Evolutionary conservation across 305 asterid species (phyloP).

Genomic region (Caryopteris hybrid): DNA sequence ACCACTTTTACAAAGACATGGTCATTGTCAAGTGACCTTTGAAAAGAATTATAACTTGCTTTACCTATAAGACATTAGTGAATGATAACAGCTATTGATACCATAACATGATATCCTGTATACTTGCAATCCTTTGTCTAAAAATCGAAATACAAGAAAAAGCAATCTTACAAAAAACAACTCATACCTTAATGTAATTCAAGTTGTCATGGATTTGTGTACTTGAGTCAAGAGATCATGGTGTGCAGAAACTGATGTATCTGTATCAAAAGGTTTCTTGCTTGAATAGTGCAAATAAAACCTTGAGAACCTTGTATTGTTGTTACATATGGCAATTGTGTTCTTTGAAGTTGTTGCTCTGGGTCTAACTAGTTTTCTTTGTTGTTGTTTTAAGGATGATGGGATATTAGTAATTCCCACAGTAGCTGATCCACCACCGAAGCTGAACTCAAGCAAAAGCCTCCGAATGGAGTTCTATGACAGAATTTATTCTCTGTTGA

Average conservation of each 20-base stretch:
- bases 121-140: background rate
- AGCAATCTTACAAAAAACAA: background rate
- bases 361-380: constrained; percentile 6
- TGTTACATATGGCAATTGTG: background rate
- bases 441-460: constrained; percentile 46
- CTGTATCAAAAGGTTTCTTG: no score
- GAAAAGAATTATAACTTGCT: background rate
- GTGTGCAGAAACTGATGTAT: background rate
- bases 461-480: constrained; percentile 46
- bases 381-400: constrained; percentile 44
- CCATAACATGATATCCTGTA: background rate
- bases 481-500: constrained; percentile 52
- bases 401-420: constrained; percentile 79
- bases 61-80: background rate
- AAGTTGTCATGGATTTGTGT: background rate
- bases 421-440: constrained; percentile 70
- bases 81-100: background rate
- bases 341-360: background rate
- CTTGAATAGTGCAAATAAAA: no score
- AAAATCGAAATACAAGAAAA: background rate
- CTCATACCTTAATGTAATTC: background rate
- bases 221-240: background rate
- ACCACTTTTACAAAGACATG: background rate
- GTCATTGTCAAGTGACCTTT: background rate
- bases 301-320: background rate